Conservation (phyloP, 2,329 filamentous ascomycete genomes). For the Verticillium zaregamsianum region DNA sequence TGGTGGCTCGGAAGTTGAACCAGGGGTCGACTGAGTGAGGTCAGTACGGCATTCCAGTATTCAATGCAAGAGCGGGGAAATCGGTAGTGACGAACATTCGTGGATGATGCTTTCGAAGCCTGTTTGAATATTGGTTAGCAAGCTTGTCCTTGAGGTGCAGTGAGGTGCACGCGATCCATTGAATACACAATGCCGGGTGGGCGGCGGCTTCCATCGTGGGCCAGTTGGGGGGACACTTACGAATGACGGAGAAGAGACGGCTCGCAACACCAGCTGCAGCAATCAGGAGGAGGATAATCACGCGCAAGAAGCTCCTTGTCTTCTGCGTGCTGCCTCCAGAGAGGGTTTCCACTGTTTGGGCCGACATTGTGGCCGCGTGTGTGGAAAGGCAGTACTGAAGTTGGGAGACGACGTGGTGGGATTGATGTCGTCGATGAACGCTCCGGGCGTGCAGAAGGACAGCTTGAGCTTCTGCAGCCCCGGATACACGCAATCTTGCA, state of each 20-base stretch:
- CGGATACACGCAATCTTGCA: neutral
- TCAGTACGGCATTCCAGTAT: constrained; percentile 15
- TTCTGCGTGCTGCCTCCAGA: constrained; percentile 77
- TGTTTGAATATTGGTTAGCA: constrained; percentile 25
- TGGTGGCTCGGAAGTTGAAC: constrained; percentile 99
- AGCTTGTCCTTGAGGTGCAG: neutral
- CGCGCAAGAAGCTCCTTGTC: constrained; percentile 77
- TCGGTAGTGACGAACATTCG: constrained; percentile 70
- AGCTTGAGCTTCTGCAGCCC: constrained; percentile 2
- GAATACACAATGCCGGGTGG: neutral
- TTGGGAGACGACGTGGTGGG: constrained; percentile 25
- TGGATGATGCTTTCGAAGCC: constrained; percentile 99
- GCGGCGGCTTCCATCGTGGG: neutral
- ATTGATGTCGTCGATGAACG: neutral
- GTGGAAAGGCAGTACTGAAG: constrained; percentile 1
- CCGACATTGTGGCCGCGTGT: constrained; percentile 34
- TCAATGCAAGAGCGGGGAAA: constrained; percentile 2
- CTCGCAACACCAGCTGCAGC: constrained; percentile 88
- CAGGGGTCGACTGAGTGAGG: constrained; percentile 80
- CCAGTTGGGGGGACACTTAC: constrained; percentile 49
- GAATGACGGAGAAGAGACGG: constrained; percentile 96
- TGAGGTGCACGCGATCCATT: neutral
- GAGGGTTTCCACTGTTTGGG: constrained; percentile 48
- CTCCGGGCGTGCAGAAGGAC: constrained; percentile 3
- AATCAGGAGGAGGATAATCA: constrained; percentile 87